These are phyloP conservation scores for Hypoxylon perforatum DNA, from an alignment of 495 filamentous ascomycete genomes.

Conservation along the genomic window DNA sequence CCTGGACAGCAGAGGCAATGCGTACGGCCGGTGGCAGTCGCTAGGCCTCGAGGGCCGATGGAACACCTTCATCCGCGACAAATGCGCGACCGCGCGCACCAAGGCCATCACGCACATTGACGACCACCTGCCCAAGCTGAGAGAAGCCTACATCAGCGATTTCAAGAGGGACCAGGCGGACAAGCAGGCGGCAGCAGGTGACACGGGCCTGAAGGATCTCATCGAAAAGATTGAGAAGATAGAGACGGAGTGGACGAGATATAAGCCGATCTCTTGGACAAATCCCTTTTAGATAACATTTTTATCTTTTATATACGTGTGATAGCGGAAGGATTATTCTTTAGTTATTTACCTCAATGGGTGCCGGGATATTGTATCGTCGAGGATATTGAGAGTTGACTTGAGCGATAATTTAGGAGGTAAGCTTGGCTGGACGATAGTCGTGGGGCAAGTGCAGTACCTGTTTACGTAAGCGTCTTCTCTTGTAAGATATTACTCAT, in stretches of 20 bases:
- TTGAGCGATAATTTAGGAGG: no score
- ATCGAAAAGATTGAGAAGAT: slow-evolving; percentile 48
- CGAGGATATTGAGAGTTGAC: no score
- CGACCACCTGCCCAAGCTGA: slow-evolving; percentile 3
- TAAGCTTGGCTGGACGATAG: no score
- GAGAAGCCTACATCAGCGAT: neutral
- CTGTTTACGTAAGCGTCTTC: no score
- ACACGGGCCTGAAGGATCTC: slow-evolving; percentile 1
- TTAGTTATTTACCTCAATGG: no score
- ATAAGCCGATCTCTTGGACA: slow-evolving; percentile 8
- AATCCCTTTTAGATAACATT: slow-evolving; percentile 1
- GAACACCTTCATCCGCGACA: slow-evolving; percentile 11
- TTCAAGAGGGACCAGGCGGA: slow-evolving; percentile 1
- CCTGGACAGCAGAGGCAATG: neutral
- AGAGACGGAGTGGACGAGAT: slow-evolving; percentile 43
- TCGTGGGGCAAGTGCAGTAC: no score
- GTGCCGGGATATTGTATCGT: no score
- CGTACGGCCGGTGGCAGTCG: neutral
- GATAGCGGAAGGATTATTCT: no score
- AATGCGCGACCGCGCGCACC: slow-evolving; percentile 3
- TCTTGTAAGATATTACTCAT: no score
- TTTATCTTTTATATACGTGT: no score
- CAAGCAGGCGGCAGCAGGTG: slow-evolving; percentile 5
- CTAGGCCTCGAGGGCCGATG: neutral
- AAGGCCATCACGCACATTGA: slow-evolving; percentile 11